Base-by-base conservation (phyloP, 2,329 filamentous ascomycete genomes). In the Talaromyces sp. region DNA sequence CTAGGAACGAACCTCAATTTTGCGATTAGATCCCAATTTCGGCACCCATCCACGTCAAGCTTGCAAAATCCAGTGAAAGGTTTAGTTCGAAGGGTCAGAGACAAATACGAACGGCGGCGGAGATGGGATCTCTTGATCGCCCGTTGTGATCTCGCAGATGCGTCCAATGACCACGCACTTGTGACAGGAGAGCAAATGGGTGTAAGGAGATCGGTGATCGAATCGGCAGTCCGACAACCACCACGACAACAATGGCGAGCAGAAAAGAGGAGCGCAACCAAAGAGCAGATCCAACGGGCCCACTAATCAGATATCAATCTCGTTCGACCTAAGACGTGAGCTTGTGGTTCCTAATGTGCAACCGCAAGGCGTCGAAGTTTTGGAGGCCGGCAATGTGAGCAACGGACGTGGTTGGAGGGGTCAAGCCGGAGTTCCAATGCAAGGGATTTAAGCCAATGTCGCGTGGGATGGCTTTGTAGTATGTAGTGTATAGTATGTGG, bases 21-120 rank as follows among this genome's bases (percentile, higher is more conserved):
- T 75, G 66, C 72, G 68, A 64, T 71, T 73, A 67, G 74, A 71
- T 73, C 78, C 75, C 70, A 78, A 72, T 70, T 75, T 75, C 69
- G 75, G 75, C 76, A 79, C 79, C 69, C 73, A 70, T 74, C 68
- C 72, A 70, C 63, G 68, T 54, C 35, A 27, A 31, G 13, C 39
- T 22, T 61, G 22, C 25, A 15, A 25, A 54, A 11, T 19, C 2
- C 31, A 54, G n/a, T 25, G 19, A 15, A 15, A 33, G 52, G 39
- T n/a, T 56, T 9, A 35, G 5, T 35, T 54, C 7, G 25, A 19
- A 19, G 56, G n/a, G 56, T 27, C 35, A 43, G 27, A 17, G 6
- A 31, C 22, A 31, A n/a, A 43, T 60, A 45, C 33, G 37, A 25
- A 22, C 22, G 37, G 57, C 47, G 57, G 37, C 25, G 17, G 25